Evolutionary conservation across 2,329 filamentous ascomycete species (phyloP).

Genomic region (Thelonectria rubi): DNA sequence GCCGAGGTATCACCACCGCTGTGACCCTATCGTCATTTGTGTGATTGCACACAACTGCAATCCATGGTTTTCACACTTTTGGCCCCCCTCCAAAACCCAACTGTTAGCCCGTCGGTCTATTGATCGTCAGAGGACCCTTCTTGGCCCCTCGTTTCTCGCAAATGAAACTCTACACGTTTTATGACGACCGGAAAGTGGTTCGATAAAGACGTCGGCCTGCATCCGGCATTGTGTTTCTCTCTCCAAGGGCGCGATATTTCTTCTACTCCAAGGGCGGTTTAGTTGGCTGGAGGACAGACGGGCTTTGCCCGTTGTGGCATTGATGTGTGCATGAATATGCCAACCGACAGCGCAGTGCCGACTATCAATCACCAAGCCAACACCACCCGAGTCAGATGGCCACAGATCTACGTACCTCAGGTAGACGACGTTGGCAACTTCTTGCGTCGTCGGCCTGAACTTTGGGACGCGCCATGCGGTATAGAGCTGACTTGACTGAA

Average conservation of each 20-base stretch:
- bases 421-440: background rate
- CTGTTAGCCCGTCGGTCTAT: background rate
- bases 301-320: background rate
- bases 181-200: conserved; percentile 5
- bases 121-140: background rate
- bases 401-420: background rate
- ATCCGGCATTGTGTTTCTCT: background rate
- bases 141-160: background rate
- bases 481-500: background rate
- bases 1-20: background rate
- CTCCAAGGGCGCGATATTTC: background rate
- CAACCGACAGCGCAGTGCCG: conserved; percentile 3
- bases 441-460: too few species aligned
- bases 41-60: background rate
- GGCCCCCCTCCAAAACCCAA: background rate
- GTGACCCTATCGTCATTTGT: background rate
- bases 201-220: background rate
- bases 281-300: background rate
- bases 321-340: background rate
- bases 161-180: background rate
- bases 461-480: background rate
- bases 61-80: background rate
- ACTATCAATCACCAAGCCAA: conserved; percentile 5
- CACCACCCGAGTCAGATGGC: background rate
- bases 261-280: background rate